Evolutionary conservation across 106 monocot species (phyloP), one percentile per base, ranked within the genome.

Genomic region (Apostasia shenzhenica): DNA sequence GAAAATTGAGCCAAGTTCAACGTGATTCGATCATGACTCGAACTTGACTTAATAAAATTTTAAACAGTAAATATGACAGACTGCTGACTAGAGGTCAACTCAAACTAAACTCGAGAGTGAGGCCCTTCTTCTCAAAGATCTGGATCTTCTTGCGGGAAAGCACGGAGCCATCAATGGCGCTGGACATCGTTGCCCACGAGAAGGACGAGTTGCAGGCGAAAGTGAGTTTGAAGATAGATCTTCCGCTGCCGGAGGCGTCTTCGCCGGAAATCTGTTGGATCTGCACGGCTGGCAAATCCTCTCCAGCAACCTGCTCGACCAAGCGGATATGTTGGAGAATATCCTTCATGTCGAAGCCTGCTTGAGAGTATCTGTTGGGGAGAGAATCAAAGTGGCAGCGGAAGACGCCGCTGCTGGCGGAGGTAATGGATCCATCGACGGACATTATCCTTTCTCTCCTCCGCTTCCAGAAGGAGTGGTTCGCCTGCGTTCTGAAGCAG

Each of bases 391-490:
- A 49, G 49, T 49, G 7, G 49, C 7, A 7, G 49, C 7, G 49
- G 7, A 49, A 72, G 1, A 45, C 59, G 0, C 12, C 9, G 37
- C 2, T 45, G 60, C 40, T 48, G 5, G 47, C 45, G 1, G 78
- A 81, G 39, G 14, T 37, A 8, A 54, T 62, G 46, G 88, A 86
- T 3, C 94, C 94, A 0, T 79, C 91, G 7, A 48, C 74, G 12
- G 79, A 83, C 46, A 61, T 91, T 50, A 46, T 74, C 41, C 81
- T 94, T 3, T 81, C 88, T 12, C 68, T 94, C 1, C 80, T 94
- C 11, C 63, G 85, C 45, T 94, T 88, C 67, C 94, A 94, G 75
- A 94, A 90, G 79, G 94, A 94, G 78, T 94, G 87, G 83, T 81
- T 94, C 3, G 67, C 73, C 1, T 94, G 94, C 91, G 94, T 88